Conservation (phyloP, 139 green algal species). For the Chlorella sorokiniana region DNA sequence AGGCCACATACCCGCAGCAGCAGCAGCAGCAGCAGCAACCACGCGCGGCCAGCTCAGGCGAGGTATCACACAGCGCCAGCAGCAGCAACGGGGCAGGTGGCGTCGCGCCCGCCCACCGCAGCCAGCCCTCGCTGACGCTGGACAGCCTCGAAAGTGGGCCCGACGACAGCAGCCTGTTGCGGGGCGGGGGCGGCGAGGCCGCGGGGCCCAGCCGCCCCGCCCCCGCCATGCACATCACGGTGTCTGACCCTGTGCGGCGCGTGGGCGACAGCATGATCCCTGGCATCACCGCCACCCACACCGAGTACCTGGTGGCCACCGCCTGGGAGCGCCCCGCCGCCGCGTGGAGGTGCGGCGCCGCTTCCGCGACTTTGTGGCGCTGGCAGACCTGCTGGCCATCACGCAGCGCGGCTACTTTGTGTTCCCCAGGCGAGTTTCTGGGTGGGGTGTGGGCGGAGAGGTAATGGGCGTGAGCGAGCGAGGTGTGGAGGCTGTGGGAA, state of each 20-base stretch:
- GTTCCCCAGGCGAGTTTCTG: slow-evolving; percentile 62
- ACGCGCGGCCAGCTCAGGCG: not conserved
- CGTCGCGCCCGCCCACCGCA: not conserved
- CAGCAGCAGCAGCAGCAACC: not conserved
- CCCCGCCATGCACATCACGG: slow-evolving; percentile 49
- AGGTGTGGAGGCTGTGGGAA: not conserved
- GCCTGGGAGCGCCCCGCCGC: slow-evolving; percentile 59
- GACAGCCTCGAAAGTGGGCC: slow-evolving; percentile 12
- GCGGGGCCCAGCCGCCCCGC: not conserved
- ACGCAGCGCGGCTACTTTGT: slow-evolving; percentile 89
- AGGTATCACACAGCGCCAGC: not conserved
- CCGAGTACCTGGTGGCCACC: slow-evolving; percentile 41
- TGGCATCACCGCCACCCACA: slow-evolving; percentile 46
- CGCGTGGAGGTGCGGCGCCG: slow-evolving; percentile 75
- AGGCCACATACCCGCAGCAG: not conserved
- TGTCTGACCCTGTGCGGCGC: slow-evolving; percentile 72
- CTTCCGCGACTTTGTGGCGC: slow-evolving; percentile 84
- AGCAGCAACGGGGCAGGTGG: not conserved
- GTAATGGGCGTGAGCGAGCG: not conserved
- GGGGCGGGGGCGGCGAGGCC: not conserved
- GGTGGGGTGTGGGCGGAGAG: not conserved
- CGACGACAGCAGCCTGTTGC: slow-evolving; percentile 1
- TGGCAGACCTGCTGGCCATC: slow-evolving; percentile 73
- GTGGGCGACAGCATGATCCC: slow-evolving; percentile 44
- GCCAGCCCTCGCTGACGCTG: slow-evolving; percentile 1